These are phyloP conservation scores for Calvatia gigantea DNA, from an alignment of 768 basidiomycete genomes.

Conservation along the genomic window DNA sequence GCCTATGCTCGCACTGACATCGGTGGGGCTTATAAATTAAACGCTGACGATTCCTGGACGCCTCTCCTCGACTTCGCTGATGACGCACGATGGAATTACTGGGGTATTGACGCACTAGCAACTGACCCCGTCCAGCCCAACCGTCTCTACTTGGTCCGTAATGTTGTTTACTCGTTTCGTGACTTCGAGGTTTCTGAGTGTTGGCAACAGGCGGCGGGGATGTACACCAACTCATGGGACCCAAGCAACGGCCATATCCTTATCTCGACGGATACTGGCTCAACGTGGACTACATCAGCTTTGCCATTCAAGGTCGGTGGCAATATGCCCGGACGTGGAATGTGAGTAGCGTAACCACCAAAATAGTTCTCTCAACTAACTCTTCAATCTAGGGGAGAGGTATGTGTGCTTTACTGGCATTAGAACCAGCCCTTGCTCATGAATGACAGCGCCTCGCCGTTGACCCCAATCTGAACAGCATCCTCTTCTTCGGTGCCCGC, in stretches of 20 bases:
- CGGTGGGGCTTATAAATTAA: constrained; percentile 61
- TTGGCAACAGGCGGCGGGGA: constrained; percentile 43
- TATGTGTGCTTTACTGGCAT: constrained; percentile 14
- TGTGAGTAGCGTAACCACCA: constrained; percentile 27
- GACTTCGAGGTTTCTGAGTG: not conserved
- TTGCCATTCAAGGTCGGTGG: constrained; percentile 68
- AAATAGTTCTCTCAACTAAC: not conserved
- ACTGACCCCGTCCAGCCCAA: constrained; percentile 56
- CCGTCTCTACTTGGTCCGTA: constrained; percentile 47
- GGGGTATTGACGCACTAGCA: constrained; percentile 60
- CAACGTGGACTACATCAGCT: constrained; percentile 47
- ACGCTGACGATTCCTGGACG: constrained; percentile 59
- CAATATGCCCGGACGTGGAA: constrained; percentile 68
- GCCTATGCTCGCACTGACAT: constrained; percentile 69
- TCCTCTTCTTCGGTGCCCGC: constrained; percentile 62
- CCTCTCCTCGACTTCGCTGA: constrained; percentile 55
- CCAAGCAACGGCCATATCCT: constrained; percentile 63
- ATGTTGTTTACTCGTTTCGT: not conserved
- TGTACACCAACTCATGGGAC: constrained; percentile 62
- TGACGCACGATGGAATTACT: constrained; percentile 51
- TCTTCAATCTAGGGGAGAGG: constrained; percentile 41
- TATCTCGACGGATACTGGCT: constrained; percentile 54
- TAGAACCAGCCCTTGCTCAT: not conserved
- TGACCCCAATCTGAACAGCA: constrained; percentile 59
- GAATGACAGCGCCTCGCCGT: constrained; percentile 48